phyloP scores from a whole-genome alignment of 2,329 filamentous ascomycete species.

The Colletotrichum melonis region DNA sequence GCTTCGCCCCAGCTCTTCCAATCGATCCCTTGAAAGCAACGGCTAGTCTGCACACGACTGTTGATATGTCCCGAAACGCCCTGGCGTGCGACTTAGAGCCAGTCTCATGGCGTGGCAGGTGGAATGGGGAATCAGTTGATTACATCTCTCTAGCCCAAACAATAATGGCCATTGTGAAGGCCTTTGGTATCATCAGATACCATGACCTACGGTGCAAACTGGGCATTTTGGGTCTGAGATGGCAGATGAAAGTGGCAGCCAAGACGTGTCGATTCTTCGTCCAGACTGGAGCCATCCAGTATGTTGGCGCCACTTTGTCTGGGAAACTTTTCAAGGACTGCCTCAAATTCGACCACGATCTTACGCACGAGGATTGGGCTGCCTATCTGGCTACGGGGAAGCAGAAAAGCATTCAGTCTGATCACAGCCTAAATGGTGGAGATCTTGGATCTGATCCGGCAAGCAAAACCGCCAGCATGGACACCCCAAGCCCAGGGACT shows the following conservation, averaged over 20 bases:
- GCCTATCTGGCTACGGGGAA: conserved; percentile 64
- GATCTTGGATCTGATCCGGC: neutral
- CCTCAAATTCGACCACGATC: conserved; percentile 67
- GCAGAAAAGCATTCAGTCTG: conserved; percentile 17
- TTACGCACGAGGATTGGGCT: conserved; percentile 67
- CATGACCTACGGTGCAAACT: conserved; percentile 69
- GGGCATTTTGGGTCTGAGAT: conserved; percentile 63
- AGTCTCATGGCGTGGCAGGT: conserved; percentile 66
- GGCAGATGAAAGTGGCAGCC: conserved; percentile 70
- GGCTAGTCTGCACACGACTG: conserved; percentile 7
- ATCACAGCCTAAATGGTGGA: neutral
- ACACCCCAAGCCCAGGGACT: neutral
- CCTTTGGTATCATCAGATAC: conserved; percentile 69
- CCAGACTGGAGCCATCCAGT: conserved; percentile 64
- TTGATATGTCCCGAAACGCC: conserved; percentile 43
- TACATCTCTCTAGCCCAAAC: conserved; percentile 68
- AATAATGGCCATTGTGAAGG: conserved; percentile 66
- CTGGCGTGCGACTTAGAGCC: conserved; percentile 56
- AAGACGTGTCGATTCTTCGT: conserved; percentile 70
- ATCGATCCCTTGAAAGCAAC: conserved; percentile 38
- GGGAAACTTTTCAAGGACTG: conserved; percentile 71
- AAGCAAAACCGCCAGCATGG: neutral
- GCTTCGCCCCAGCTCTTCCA: conserved; percentile 61
- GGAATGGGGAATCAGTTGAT: conserved; percentile 70
- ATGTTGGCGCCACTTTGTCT: conserved; percentile 66